Conservation (phyloP, 345 rosid species). For the Populus pruinosa region DNA sequence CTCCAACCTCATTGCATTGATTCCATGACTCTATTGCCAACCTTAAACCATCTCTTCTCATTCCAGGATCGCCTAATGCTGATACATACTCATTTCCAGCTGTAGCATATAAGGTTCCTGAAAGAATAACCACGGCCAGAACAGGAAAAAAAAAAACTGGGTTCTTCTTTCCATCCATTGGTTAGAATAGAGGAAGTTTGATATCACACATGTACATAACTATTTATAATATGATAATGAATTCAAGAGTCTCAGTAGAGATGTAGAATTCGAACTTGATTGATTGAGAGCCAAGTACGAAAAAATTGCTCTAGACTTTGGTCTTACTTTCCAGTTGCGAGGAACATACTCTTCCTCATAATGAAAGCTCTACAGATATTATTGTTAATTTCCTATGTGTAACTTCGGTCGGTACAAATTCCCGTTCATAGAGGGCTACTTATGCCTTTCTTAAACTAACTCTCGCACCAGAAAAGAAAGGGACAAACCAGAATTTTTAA, state of each 20-base stretch:
- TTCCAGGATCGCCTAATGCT: conserved; percentile 73
- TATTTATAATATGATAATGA: not conserved
- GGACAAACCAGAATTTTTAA: conserved; percentile 4
- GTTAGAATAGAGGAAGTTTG: conserved; percentile 8
- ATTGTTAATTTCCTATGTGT: not conserved
- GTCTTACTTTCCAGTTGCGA: conserved; percentile 10
- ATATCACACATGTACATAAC: not conserved
- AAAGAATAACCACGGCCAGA: conserved; percentile 11
- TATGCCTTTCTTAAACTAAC: conserved; percentile 32
- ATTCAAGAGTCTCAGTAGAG: not conserved
- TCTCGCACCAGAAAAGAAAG: conserved; percentile 29
- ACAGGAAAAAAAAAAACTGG: not conserved
- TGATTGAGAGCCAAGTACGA: no score
- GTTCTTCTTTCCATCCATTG: conserved; percentile 25
- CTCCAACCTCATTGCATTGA: conserved; percentile 84
- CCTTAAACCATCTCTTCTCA: conserved; percentile 69
- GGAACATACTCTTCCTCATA: conserved; percentile 19
- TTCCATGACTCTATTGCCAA: conserved; percentile 89
- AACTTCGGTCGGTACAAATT: conserved; percentile 22
- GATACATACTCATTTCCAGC: conserved; percentile 33
- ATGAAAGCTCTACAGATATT: not conserved
- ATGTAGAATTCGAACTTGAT: not conserved
- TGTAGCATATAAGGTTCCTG: not conserved
- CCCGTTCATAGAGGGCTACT: conserved; percentile 23
- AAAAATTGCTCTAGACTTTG: conserved; percentile 1